Evolutionary conservation across 1,284 basidiomycete species (phyloP), one percentile per base, ranked within the genome.

Genomic region (Rhodotorula sp.): DNA sequence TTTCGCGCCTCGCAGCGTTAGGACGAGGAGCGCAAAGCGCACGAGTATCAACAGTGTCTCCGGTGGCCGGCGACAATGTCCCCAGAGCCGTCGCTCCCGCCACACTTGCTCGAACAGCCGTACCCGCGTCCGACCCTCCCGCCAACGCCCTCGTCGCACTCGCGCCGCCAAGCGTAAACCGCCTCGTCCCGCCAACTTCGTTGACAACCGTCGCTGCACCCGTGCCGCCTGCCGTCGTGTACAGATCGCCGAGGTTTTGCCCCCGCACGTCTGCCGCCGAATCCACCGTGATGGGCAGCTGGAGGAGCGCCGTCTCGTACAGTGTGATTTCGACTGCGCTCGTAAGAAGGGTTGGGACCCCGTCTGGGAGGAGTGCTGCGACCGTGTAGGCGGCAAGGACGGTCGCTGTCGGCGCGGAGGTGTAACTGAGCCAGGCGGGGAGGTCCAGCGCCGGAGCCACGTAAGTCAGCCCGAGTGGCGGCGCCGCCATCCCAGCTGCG

Each of bases 201-300:
- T 67, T 53, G 21, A 69, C 65, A 1, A 71, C 59, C 0, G 70
- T 71, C 13, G 54, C 69, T 0, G 51, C 36, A 2, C 13, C 61
- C 3, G 37, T 41, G 4, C 74, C 74, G 29, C 74, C 74, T 2
- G 62, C 69, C 3, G 62, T 71, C 15, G 74, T 76, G 55, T 74
- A 76, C 7, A 61, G 44, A 3, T 39, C 41, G 10, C 71, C 74
- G 32, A 75, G 54, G 17, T 57, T 4, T 19, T 64, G 44, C 29
- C 70, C 66, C n/a, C 56, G 56, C 9, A 56, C 59, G 34, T 36
- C 61, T 22, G 44, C 55, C 1, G 46, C 34, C 1, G 66, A 46
- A 37, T 62, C 61, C 50, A 73, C 67, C 5, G 74, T 76, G 22
- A 76, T n/a, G 2, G 72, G 67, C 0, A 73, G 67, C 63, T 76